phyloP scores from a whole-genome alignment of 2,329 filamentous ascomycete genomes.

The Penicillium corylophilum region DNA sequence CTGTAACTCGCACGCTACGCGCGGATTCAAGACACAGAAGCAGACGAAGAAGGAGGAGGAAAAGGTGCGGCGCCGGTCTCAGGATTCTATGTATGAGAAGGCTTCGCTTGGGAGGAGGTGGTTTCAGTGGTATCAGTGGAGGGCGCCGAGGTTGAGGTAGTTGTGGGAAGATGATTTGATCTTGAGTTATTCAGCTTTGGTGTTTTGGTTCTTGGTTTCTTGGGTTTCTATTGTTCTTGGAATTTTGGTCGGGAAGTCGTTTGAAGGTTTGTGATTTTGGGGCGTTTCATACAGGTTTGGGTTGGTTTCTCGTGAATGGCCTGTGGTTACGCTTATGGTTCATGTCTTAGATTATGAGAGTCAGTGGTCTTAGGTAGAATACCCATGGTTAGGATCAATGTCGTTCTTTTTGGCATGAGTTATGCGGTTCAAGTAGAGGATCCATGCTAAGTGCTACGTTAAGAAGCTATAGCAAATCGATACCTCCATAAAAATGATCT shows the following conservation, averaged over 20 bases:
- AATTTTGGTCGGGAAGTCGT: background rate
- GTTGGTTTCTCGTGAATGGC: background rate
- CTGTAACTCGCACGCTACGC: conserved; percentile 37
- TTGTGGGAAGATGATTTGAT: background rate
- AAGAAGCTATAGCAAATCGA: too few species aligned
- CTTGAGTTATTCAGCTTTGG: conserved; percentile 15
- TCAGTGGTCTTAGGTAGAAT: background rate
- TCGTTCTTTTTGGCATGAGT: background rate
- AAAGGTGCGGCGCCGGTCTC: conserved; percentile 21
- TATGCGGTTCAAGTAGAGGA: background rate
- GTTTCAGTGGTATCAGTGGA: conserved; percentile 35
- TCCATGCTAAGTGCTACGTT: too few species aligned
- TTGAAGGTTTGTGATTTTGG: background rate
- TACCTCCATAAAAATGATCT: too few species aligned
- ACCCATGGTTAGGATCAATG: background rate
- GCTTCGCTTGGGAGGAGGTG: conserved; percentile 19
- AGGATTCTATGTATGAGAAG: conserved; percentile 28
- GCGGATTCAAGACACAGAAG: conserved; percentile 32
- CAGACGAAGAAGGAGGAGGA: conserved; percentile 27
- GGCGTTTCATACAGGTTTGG: background rate
- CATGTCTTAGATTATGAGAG: background rate
- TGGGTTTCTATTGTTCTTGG: background rate
- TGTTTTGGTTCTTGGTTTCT: conserved; percentile 14
- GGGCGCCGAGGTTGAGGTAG: conserved; percentile 24
- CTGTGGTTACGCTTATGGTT: background rate